Conservation (phyloP, 805 yeast species). For the Tetrapisispora iriomotensis region DNA sequence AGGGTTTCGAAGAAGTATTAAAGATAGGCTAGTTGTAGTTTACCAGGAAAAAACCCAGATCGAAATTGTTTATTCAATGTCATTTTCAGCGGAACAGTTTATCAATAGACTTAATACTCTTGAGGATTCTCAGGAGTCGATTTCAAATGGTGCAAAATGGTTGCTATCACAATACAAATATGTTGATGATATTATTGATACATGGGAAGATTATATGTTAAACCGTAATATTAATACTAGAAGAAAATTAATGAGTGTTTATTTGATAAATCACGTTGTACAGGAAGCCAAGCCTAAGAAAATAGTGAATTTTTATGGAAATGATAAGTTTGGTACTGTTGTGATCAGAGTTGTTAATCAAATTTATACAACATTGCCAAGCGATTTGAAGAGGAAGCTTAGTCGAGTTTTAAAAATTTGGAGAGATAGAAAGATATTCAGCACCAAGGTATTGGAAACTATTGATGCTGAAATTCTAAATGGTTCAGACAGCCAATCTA, state of each 20-base stretch:
- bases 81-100: conserved; percentile 24
- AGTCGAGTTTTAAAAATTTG: conserved; percentile 55
- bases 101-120: conserved; percentile 16
- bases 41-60: too few relatives aligned
- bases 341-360: conserved; percentile 28
- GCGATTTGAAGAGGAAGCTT: conserved; percentile 41
- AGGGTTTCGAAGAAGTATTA: not conserved
- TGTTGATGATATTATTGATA: conserved; percentile 17
- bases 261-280: conserved; percentile 27
- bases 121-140: conserved; percentile 30
- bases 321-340: conserved; percentile 20
- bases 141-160: conserved; percentile 28
- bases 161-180: conserved; percentile 21
- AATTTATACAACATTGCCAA: conserved; percentile 30
- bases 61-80: too few relatives aligned
- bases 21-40: not conserved
- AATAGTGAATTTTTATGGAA: conserved; percentile 18
- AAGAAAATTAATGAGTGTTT: conserved; percentile 23
- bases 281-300: conserved; percentile 27
- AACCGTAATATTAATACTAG: conserved; percentile 20
- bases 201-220: conserved; percentile 22
- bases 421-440: conserved; percentile 50
- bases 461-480: conserved; percentile 10
- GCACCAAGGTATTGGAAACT: conserved; percentile 22
- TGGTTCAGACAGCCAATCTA: conserved; percentile 9